Conservation (phyloP, 108 stramenopile species). For the Cyclotella choctawhatcheeana region DNA sequence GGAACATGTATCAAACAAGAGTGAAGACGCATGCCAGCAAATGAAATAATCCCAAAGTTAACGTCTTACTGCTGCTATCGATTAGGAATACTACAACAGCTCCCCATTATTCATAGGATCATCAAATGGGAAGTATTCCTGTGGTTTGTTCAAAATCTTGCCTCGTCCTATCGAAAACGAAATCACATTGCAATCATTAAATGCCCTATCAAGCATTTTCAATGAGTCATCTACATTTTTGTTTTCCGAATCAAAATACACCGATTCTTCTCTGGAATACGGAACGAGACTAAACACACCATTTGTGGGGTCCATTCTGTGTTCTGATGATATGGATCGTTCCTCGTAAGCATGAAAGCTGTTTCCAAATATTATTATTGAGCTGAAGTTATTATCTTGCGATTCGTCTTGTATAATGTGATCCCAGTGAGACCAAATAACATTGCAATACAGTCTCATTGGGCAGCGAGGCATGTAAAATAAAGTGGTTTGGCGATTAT, state of each 20-base stretch:
- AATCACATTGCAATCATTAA: constrained; percentile 58
- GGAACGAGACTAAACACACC: constrained; percentile 47
- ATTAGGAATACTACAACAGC: constrained; percentile 14
- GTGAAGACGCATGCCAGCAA: neutral
- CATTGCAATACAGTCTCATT: constrained; percentile 59
- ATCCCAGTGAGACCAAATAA: constrained; percentile 55
- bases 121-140: constrained; percentile 32
- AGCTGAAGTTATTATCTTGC: neutral
- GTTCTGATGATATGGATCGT: constrained; percentile 35
- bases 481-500: constrained; percentile 10
- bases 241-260: constrained; percentile 10
- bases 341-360: constrained; percentile 53
- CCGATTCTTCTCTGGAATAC: constrained; percentile 28
- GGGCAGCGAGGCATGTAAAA: constrained; percentile 58
- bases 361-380: constrained; percentile 47
- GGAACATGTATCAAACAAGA: neutral
- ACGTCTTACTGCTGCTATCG: too few species aligned
- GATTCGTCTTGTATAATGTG: neutral
- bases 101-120: constrained; percentile 20
- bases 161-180: constrained; percentile 15
- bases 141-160: neutral
- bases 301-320: constrained; percentile 45
- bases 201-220: constrained; percentile 46
- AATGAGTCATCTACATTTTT: constrained; percentile 22
- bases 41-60: neutral